Evolutionary conservation across 768 basidiomycete genomes (phyloP).

Genomic region (Phanerochaete sordida): DNA sequence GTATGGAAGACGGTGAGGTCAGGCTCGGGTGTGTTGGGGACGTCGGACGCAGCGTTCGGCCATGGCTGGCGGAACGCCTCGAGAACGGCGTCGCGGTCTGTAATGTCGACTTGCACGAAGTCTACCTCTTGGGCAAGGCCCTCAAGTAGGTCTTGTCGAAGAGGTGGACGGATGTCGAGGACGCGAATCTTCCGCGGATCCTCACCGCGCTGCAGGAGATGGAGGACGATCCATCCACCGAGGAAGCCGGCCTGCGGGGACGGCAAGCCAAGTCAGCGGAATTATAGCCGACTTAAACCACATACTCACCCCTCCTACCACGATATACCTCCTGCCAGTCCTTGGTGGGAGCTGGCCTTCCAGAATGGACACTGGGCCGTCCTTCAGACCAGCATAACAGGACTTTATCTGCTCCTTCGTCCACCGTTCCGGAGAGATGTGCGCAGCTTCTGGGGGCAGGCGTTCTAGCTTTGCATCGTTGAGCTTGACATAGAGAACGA

Average conservation of each 20-base stretch:
- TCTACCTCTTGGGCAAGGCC: conserved; percentile 50
- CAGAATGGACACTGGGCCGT: conserved; percentile 28
- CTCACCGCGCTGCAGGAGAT: conserved; percentile 69
- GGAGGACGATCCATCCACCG: conserved; percentile 74
- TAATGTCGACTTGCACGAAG: conserved; percentile 58
- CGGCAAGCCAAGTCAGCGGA: not conserved
- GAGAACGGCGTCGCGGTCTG: conserved; percentile 48
- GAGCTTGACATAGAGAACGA: conserved; percentile 38
- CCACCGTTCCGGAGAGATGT: conserved; percentile 51
- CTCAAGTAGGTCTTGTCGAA: conserved; percentile 50
- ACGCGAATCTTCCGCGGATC: conserved; percentile 61
- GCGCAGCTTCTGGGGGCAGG: conserved; percentile 43
- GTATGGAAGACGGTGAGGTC: conserved; percentile 72
- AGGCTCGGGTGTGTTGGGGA: conserved; percentile 6
- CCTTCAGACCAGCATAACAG: conserved; percentile 34
- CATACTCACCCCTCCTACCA: conserved; percentile 66
- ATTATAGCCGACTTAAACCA: not conserved
- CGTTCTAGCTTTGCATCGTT: conserved; percentile 56
- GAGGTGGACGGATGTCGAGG: conserved; percentile 62
- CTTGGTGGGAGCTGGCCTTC: conserved; percentile 52
- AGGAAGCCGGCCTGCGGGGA: conserved; percentile 61
- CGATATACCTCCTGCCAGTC: conserved; percentile 73
- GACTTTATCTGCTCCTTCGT: conserved; percentile 38
- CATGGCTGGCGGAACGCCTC: conserved; percentile 65
- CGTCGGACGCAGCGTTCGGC: conserved; percentile 33